These are phyloP conservation scores for Xylariaceae sp. DNA, from an alignment of 2,329 filamentous ascomycete species.

Conservation along the genomic window DNA sequence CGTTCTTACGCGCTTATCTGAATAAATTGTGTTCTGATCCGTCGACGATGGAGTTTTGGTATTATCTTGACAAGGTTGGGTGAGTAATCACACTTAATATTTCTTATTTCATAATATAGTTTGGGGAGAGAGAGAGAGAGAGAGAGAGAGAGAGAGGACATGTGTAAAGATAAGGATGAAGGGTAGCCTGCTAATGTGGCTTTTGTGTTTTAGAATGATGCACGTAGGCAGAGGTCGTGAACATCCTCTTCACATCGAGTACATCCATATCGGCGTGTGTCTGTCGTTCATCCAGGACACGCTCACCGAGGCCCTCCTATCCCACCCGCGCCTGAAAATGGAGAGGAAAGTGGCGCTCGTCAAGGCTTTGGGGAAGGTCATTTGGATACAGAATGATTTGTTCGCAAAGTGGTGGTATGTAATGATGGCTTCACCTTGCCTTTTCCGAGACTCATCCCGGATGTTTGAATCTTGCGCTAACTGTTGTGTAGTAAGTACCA, in stretches of 20 bases:
- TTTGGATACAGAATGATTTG: conserved; percentile 84
- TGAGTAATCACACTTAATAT: conserved; percentile 33
- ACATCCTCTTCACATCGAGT: conserved; percentile 72
- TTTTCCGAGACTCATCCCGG: not conserved
- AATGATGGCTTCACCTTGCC: not conserved
- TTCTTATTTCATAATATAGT: no score
- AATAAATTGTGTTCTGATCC: conserved; percentile 70
- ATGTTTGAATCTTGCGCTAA: conserved; percentile 2
- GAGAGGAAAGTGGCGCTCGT: conserved; percentile 66
- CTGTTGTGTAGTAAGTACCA: conserved; percentile 9
- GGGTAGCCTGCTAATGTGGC: not conserved
- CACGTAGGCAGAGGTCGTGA: conserved; percentile 69
- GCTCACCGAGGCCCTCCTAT: conserved; percentile 69
- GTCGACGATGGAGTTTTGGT: conserved; percentile 71
- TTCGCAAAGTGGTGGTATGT: conserved; percentile 66
- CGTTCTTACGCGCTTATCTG: conserved; percentile 71
- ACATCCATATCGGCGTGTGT: conserved; percentile 68
- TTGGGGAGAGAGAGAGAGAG: no score
- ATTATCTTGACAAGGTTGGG: conserved; percentile 79
- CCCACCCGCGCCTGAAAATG: conserved; percentile 60
- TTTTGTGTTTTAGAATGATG: conserved; percentile 55
- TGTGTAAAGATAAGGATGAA: no score
- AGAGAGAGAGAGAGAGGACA: no score
- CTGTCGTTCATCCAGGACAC: conserved; percentile 74
- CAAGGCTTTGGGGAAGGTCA: conserved; percentile 71